Evolutionary conservation across 768 basidiomycete species (phyloP), one percentile per base, ranked within the genome.

Genomic region (Amanita jacksonii): DNA sequence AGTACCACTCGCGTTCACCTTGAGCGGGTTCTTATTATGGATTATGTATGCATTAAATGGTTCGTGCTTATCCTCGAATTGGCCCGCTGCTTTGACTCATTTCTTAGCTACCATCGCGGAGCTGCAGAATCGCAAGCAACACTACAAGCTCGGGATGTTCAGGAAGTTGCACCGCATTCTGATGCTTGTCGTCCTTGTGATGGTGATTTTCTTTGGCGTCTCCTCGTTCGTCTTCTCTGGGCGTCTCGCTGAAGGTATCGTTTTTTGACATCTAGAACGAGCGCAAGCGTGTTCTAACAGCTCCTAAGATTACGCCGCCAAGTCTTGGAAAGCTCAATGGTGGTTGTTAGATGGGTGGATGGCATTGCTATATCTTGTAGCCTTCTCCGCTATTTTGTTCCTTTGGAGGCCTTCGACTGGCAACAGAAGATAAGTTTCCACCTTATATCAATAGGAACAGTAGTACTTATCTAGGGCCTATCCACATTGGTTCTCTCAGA

Each of bases 1-100:
- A 49, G 81, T 97, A 48, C 96, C 96, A 4, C 70, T 99, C 38
- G 88, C 94, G 1, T 85, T 98, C 63, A 92, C 91, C 1, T 71
- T 99, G n/a, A 94, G 91, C 46, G 82, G 83, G 1, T 99, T 97
- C 70, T 73, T 99, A 19, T 72, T 94, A 51, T 98, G 94, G 94
- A 97, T 94, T 41, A 77, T 94, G 66, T 84, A 92, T 59, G 77
- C 86, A 8, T 67, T 96, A 38, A 92, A 90, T 54, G 81, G 90
- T 90, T 49, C 22, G 72, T 61, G n/a, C n/a, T 33, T 37, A 18
- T 13, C 5, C 45, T 22, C 2, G 36, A 27, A 23, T 31, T 7
- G 8, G 15, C 7, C 30, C 4, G 27, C 36, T 23, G 27, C 34
- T 52, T 34, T 32, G 30, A 27, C 31, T 19, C 9, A 38, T 8